phyloP scores from a whole-genome alignment of 2,329 filamentous ascomycete genomes.

The Colletotrichum camelliae region DNA sequence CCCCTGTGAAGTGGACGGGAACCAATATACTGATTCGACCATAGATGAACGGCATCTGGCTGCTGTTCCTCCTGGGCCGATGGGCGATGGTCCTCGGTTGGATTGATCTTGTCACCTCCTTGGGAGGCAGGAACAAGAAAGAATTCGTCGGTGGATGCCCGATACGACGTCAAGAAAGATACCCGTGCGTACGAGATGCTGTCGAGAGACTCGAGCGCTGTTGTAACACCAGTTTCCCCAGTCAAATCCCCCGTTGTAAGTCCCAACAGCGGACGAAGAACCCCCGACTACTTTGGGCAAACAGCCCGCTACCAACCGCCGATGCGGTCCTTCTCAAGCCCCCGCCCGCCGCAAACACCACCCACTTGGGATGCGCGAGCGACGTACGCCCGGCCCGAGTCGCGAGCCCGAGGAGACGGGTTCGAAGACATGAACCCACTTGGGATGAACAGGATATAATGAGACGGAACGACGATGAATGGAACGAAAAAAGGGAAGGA shows the following conservation, averaged over 20 bases:
- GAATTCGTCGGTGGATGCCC: constrained; percentile 91
- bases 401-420: constrained; percentile 27
- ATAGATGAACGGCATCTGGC: constrained; percentile 84
- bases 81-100: constrained; percentile 88
- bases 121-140: constrained; percentile 60
- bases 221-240: constrained; percentile 57
- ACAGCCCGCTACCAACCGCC: constrained; percentile 61
- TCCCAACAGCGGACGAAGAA: constrained; percentile 45
- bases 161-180: constrained; percentile 64
- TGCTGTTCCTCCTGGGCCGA: constrained; percentile 80
- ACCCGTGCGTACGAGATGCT: constrained; percentile 84
- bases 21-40: constrained; percentile 7
- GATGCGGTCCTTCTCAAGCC: constrained; percentile 60
- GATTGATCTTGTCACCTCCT: constrained; percentile 65
- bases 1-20: not conserved
- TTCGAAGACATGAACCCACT: constrained; percentile 57
- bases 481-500: not conserved
- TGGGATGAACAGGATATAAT: constrained; percentile 60
- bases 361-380: constrained; percentile 47
- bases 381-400: constrained; percentile 38
- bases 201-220: constrained; percentile 58
- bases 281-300: constrained; percentile 61
- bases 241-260: constrained; percentile 35
- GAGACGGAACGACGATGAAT: constrained; percentile 3
- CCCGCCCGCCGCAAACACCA: constrained; percentile 50